Percentiles rank a stretch among this genome's conserved stretches.
These are phyloP conservation scores for Xylaria sp. DNA, from an alignment of 2,329 filamentous ascomycete genomes.

Conservation along the genomic window DNA sequence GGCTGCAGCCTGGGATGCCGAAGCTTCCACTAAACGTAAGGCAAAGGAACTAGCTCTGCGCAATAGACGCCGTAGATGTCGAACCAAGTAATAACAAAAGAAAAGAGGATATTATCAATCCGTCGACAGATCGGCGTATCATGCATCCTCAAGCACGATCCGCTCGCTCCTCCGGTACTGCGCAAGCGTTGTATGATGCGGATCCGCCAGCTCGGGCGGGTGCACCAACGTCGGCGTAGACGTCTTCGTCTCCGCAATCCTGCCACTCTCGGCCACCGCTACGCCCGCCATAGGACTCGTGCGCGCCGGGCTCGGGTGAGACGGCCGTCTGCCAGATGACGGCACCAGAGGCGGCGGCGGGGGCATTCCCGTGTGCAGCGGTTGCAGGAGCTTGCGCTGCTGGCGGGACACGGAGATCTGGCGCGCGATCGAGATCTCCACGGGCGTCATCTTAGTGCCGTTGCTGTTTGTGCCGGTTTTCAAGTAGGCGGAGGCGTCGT, in stretches of 20 bases:
- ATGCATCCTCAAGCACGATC: conserved; percentile 62
- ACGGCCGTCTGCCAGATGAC: conserved; percentile 19
- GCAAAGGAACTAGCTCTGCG: background rate
- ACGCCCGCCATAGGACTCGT: conserved; percentile 39
- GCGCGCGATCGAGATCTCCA: conserved; percentile 74
- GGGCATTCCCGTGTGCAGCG: conserved; percentile 55
- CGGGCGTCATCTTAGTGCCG: conserved; percentile 59
- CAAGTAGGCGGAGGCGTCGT: conserved; percentile 55
- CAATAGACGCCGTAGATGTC: background rate
- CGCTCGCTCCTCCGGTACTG: conserved; percentile 64
- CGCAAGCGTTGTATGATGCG: conserved; percentile 42
- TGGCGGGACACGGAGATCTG: conserved; percentile 74
- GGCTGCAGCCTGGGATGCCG: background rate
- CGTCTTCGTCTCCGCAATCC: conserved; percentile 55
- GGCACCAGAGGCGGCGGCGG: conserved; percentile 17
- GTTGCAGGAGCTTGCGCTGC: conserved; percentile 69
- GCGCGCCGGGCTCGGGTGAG: conserved; percentile 23
- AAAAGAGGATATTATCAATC: background rate
- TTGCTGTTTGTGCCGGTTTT: conserved; percentile 14
- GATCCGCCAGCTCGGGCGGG: conserved; percentile 49
- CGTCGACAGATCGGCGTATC: conserved; percentile 20
- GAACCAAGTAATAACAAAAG: background rate
- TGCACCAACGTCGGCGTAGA: conserved; percentile 60
- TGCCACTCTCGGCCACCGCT: conserved; percentile 49
- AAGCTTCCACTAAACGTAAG: background rate